Percentiles rank a stretch among this genome's conserved stretches.
Evolutionary conservation across 2,329 filamentous ascomycete species (phyloP).

Genomic region (Monosporascus sp.): DNA sequence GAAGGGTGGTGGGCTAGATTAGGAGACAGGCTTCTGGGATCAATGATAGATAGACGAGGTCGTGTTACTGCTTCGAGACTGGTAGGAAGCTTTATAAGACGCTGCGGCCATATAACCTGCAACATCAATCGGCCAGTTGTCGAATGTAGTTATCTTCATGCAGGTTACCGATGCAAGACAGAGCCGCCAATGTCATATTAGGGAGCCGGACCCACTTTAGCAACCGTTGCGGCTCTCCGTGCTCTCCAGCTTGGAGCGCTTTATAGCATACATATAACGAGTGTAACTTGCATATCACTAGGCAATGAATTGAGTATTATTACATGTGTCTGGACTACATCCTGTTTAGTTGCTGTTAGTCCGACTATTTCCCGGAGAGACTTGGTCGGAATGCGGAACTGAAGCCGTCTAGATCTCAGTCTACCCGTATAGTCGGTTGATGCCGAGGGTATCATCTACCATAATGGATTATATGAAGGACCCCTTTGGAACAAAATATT

Average conservation of each 20-base stretch:
- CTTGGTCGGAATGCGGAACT: neutral
- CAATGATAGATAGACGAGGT: no score
- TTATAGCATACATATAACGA: neutral
- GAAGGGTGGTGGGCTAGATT: neutral
- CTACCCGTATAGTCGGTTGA: neutral
- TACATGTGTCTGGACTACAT: no score
- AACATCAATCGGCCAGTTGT: neutral
- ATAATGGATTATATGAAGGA: conserved; percentile 5
- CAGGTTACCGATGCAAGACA: neutral
- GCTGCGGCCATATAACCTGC: no score
- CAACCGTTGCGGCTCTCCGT: neutral
- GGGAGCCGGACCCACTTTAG: neutral
- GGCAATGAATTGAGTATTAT: no score
- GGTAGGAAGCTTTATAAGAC: no score
- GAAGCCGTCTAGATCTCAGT: conserved; percentile 7
- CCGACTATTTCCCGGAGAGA: neutral
- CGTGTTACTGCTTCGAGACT: neutral
- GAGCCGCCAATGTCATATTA: neutral
- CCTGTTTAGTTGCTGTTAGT: neutral
- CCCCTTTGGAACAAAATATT: conserved; percentile 1
- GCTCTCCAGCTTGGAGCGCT: neutral
- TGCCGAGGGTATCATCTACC: conserved; percentile 24
- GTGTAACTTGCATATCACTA: no score
- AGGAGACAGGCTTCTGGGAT: neutral
- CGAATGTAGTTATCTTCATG: neutral